Conservation (phyloP, 2,329 filamentous ascomycete species). For the Phaeosphaeriaceae sp. region DNA sequence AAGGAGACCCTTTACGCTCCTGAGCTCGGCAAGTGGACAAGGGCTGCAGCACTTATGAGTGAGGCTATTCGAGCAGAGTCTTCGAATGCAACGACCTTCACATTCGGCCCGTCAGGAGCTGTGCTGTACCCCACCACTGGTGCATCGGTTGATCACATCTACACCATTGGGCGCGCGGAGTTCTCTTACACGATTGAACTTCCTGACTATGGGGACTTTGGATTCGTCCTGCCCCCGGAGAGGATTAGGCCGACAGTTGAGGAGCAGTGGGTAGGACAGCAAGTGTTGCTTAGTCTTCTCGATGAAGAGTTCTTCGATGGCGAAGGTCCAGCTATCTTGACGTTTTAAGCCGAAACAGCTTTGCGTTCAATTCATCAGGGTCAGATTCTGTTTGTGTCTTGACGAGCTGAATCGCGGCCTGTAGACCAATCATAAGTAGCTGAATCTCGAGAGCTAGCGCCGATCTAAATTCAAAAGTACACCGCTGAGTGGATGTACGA, state of each 20-base stretch:
- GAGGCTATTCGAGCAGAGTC: conserved; percentile 58
- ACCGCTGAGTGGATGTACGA: too few relatives aligned
- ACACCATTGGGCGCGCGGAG: conserved; percentile 49
- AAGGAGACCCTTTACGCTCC: conserved; percentile 57
- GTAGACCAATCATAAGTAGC: background rate
- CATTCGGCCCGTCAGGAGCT: conserved; percentile 59
- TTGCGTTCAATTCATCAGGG: too few relatives aligned
- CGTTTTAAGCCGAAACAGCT: background rate
- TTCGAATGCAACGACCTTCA: conserved; percentile 43
- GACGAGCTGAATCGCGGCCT: background rate
- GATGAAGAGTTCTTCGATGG: conserved; percentile 40
- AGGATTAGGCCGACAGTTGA: conserved; percentile 55
- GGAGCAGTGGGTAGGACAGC: conserved; percentile 54
- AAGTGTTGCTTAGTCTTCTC: conserved; percentile 29
- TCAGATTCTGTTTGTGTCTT: background rate
- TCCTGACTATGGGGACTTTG: conserved; percentile 55
- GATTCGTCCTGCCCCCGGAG: conserved; percentile 57
- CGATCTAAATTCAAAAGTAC: background rate
- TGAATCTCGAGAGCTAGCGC: background rate
- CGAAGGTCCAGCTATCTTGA: conserved; percentile 23
- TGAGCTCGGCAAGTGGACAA: conserved; percentile 59
- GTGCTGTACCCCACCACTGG: conserved; percentile 65
- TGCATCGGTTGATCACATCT: conserved; percentile 51
- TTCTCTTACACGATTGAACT: conserved; percentile 57
- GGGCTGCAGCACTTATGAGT: conserved; percentile 56